These are phyloP conservation scores for Penicillium palitans DNA, from an alignment of 2,329 filamentous ascomycete genomes.

Conservation along the genomic window DNA sequence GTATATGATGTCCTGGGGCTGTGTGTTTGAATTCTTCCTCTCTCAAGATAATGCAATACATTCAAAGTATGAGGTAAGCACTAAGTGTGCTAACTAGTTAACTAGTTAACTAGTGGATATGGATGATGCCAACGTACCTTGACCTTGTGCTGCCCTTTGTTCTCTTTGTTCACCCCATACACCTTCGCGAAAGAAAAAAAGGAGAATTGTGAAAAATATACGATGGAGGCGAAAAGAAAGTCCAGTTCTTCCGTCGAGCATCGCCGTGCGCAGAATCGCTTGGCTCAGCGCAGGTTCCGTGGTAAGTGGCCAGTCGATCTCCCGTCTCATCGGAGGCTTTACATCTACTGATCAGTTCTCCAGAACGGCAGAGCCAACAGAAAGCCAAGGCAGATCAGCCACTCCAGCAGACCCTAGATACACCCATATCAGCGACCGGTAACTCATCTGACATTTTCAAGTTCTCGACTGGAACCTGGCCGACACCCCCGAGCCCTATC, in stretches of 20 bases:
- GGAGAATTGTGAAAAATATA: neutral
- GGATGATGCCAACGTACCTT: neutral
- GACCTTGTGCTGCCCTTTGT: neutral
- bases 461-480: no score
- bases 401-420: no score
- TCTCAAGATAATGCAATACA: neutral
- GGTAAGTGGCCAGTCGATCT: no score
- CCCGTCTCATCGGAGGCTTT: no score
- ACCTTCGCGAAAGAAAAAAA: neutral
- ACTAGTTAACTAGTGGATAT: neutral
- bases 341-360: no score
- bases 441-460: no score
- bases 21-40: neutral
- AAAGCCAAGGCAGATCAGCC: no score
- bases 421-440: no score
- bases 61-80: neutral
- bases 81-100: neutral
- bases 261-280: neutral
- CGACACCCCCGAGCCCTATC: no score
- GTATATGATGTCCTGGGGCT: neutral
- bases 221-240: neutral
- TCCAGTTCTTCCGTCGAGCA: neutral
- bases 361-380: no score
- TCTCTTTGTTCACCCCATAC: neutral
- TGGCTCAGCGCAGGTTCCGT: no score